Evolutionary conservation across 2,329 filamentous ascomycete genomes (phyloP), one percentile per base, ranked within the genome.

Genomic region (Exophiala dermatitidis): DNA sequence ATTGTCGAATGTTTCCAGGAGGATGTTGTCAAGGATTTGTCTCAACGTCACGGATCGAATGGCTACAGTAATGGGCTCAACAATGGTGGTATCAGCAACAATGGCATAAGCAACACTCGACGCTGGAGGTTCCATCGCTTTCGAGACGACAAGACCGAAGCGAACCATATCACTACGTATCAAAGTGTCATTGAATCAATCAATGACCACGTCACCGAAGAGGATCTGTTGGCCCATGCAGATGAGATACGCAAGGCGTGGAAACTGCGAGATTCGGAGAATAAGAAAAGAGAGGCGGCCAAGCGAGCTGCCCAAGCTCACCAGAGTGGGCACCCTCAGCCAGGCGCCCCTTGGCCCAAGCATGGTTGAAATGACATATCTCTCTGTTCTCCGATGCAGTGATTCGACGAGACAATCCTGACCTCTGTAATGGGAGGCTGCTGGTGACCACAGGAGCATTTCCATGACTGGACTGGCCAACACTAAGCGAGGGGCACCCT

Each of bases 1-100:
- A 86, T 98, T 56, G 85, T 97, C 50, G 93, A 98, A 72, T 96
- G 90, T 67, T 89, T 83, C 65, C 82, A 89, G 70, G 89, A 95
- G 65, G 57, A 61, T 41, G 42, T 57, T 5, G 12, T 34, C 12
- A 38, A 12, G 4, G 19, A 43, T 38, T 34, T 36, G 30, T 46
- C 12, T 7, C 3, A 4, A 26, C 12, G 41, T 29, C 41, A 50
- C 34, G 45, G 50, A 7, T 12, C n/a, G n/a, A 56, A 53, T 41
- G 49, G 37, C 3, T 46, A 28, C 5, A 30, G 6, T 9, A 53
- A 53, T 43, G 49, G 46, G 19, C 33, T 31, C 9, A 52, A 52
- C 12, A 19, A 19, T 19, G 19, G 19, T 19, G 19, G 19, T 19
- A 19, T 19, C 19, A 19, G 19, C 19, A 19, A 19, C 19, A 19